phyloP scores from a whole-genome alignment of 441 rosid genomes.

The Gossypium trilobum region DNA sequence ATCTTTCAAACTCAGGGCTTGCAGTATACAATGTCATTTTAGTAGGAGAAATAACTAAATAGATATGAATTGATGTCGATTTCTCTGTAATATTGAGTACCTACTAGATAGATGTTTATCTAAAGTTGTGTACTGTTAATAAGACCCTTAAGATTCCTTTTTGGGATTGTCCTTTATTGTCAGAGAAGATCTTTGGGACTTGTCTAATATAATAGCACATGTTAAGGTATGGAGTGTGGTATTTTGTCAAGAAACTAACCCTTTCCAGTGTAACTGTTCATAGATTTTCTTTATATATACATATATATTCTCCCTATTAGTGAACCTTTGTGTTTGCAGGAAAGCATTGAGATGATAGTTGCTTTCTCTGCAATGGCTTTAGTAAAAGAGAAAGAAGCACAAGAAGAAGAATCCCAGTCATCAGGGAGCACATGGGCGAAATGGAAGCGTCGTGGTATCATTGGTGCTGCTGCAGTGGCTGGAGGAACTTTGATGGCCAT shows the following conservation, averaged over 20 bases:
- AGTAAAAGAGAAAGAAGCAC: constrained; percentile 39
- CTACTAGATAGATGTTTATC: not conserved
- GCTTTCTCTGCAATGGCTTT: constrained; percentile 80
- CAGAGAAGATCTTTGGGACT: not conserved
- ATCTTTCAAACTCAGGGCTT: not conserved
- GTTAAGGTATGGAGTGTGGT: not conserved
- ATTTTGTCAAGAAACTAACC: not conserved
- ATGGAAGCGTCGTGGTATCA: constrained; percentile 90
- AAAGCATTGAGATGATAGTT: constrained; percentile 72
- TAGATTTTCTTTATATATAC: not conserved
- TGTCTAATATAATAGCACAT: not conserved
- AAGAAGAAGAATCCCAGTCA: constrained; percentile 38
- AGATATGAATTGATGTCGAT: not conserved
- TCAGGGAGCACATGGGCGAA: constrained; percentile 46
- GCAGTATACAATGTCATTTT: constrained; percentile 1
- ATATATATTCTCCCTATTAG: not conserved
- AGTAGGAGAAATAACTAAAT: not conserved
- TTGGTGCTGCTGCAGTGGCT: constrained; percentile 89
- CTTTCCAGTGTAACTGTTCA: not conserved
- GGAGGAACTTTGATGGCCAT: constrained; percentile 93
- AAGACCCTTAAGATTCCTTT: not conserved
- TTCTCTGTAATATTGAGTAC: not conserved
- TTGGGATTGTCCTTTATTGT: not conserved
- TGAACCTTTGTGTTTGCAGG: constrained; percentile 33
- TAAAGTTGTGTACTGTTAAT: not conserved